Base-by-base conservation (phyloP, 345 rosid species). In the Populus euphratica region DNA sequence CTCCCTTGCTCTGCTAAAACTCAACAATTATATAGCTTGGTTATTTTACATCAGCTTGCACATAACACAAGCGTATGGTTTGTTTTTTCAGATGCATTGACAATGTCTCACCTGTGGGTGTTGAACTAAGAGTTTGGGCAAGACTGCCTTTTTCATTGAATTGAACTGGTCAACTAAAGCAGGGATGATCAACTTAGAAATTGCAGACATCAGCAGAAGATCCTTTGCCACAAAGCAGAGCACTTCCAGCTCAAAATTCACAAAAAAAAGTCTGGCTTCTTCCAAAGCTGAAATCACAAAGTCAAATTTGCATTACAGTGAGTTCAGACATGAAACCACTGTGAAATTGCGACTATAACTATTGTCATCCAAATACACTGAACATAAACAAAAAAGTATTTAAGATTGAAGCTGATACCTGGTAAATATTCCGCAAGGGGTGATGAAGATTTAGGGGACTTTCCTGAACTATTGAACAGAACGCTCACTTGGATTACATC, bases 341-440 rank as follows among this genome's bases (percentile, higher is more conserved):
- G 44, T 41, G 11, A n/a, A 31, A 41, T 21, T 21, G 17, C 27
- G 36, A 49, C n/a, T 54, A 66, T 31, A 68, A 56, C 44, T 33
- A 72, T 14, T 33, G 31, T 43, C 9, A 77, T 31, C 25, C 23
- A 50, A 38, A 61, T 41, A 21, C 33, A n/a, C 23, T 76, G 64
- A 70, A 74, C 1, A 61, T 49, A 69, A 6, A 79, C 8, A 66
- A 78, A 17, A 31, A 75, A 64, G 25, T 27, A 1, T 43, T 77
- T 20, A 44, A 49, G 23, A 71, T 36, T 54, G 23, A 76, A 77
- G 77, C n/a, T 74, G 73, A 65, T 84, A 91, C 99, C 95, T 74
- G 99, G 94, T 84, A 87, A 82, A 86, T 87, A 95, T 77, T 87
- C 91, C 21, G 94, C 92, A 75, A 75, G 76, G 52, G 98, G 96